Evolutionary conservation across 441 rosid species (phyloP), one percentile per base, ranked within the genome.

Genomic region (Arabidopsis hybrid): DNA sequence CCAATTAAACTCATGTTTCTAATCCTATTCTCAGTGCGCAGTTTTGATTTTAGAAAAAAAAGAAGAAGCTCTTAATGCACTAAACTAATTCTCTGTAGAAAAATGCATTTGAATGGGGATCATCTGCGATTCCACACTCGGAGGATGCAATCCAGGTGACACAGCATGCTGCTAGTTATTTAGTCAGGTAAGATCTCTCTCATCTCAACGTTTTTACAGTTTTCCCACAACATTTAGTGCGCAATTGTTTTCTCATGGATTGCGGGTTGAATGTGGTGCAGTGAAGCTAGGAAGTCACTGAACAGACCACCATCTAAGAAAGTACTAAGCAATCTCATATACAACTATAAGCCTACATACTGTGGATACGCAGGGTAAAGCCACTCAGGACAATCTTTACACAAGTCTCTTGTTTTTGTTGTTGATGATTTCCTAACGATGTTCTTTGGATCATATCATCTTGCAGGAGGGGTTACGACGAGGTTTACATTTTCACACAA

Each of bases 71-170:
- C 46, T 12, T n/a, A 55, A 32, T 53, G 42, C 59, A 46, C 61
- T 21, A 31, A 35, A 26, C 29, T 26, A 26, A 5, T 16, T 8
- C 34, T 49, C 39, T 67, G 83, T 90, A 94, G 96, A 91, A 94
- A 88, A 94, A 94, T 79, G 95, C 98, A 76, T 94, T 94, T 53
- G 97, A 94, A 79, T 94, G 97, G 97, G 94, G 95, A 60, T 76
- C 74, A 73, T 79, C 88, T 2, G 82, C 55, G 81, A 92, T 94
- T 76, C 99, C 99, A 31, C 99, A 91, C 83, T 85, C 99, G 1
- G 95, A 91, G 35, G 96, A 94, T 9, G 97, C 96, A 64, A 86
- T 90, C 75, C 87, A 85, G 61, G 99, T 94, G 79, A 90, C 96
- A 39, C 97, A 94, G 73, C 87, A 85, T 69, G 83, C 81, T 56